Evolutionary conservation across 192 early-diverging fungal genomes (phyloP).

Genomic region (Coemansia sp.): DNA sequence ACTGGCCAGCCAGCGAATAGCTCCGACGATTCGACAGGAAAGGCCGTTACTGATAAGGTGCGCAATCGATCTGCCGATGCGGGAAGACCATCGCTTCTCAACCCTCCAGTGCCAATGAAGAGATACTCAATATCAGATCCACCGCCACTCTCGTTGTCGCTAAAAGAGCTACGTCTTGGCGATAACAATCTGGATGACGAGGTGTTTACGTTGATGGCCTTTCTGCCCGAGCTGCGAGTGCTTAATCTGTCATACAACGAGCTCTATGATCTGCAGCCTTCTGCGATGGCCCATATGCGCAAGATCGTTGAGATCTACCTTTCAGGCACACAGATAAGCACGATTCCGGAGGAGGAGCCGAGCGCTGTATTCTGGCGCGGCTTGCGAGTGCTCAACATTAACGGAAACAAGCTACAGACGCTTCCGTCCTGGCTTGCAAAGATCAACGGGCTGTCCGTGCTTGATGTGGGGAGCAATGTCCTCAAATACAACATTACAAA

Average conservation of each 20-base stretch:
- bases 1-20: slow-evolving; percentile 7
- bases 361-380: slow-evolving; percentile 63
- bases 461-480: slow-evolving; percentile 86
- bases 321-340: slow-evolving; percentile 80
- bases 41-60: slow-evolving; percentile 10
- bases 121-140: slow-evolving; percentile 57
- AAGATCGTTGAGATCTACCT: slow-evolving; percentile 77
- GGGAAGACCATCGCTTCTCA: slow-evolving; percentile 24
- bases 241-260: slow-evolving; percentile 81
- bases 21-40: background rate
- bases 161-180: slow-evolving; percentile 69
- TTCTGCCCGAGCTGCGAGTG: slow-evolving; percentile 70
- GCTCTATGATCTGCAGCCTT: slow-evolving; percentile 78
- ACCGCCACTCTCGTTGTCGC: slow-evolving; percentile 55
- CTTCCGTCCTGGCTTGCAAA: slow-evolving; percentile 91
- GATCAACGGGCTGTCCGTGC: slow-evolving; percentile 69
- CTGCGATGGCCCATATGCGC: slow-evolving; percentile 67
- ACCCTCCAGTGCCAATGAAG: slow-evolving; percentile 28
- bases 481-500: slow-evolving; percentile 93
- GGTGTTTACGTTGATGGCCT: slow-evolving; percentile 70
- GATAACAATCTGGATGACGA: slow-evolving; percentile 85
- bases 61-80: slow-evolving; percentile 48
- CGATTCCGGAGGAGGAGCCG: slow-evolving; percentile 82
- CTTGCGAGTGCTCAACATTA: slow-evolving; percentile 76
- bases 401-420: slow-evolving; percentile 87